Conservation (phyloP, 23 red algal genomes). For the Agarophyton chilense region DNA sequence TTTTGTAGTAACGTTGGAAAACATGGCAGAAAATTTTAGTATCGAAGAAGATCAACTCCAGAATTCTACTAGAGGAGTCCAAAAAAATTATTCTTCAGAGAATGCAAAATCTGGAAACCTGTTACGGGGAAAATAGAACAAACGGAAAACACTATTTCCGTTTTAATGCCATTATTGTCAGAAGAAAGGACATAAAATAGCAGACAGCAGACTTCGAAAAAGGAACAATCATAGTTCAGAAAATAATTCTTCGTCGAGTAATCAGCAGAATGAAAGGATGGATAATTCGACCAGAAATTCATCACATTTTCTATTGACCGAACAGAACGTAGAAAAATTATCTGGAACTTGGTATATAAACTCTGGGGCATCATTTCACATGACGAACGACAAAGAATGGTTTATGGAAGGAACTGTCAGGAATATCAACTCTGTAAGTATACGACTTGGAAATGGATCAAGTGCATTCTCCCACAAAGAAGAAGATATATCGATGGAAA, state of each 20-base stretch:
- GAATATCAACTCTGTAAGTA: neutral
- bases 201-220: neutral
- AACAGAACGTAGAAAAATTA: neutral
- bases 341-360: neutral
- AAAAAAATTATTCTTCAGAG: neutral
- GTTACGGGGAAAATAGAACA: neutral
- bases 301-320: conserved; percentile 1
- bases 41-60: neutral
- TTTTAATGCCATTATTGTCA: conserved; percentile 1
- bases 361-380: conserved; percentile 22
- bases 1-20: neutral
- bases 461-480: neutral
- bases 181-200: neutral
- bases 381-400: neutral
- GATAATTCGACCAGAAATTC: too few relatives aligned
- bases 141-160: neutral
- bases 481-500: neutral
- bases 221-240: neutral
- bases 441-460: neutral
- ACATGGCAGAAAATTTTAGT: neutral
- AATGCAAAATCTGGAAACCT: neutral
- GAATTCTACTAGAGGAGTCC: neutral
- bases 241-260: too few relatives aligned
- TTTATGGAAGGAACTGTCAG: neutral
- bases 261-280: too few relatives aligned